phyloP scores from a whole-genome alignment of 805 yeast species.

The Pichia manshurica region DNA sequence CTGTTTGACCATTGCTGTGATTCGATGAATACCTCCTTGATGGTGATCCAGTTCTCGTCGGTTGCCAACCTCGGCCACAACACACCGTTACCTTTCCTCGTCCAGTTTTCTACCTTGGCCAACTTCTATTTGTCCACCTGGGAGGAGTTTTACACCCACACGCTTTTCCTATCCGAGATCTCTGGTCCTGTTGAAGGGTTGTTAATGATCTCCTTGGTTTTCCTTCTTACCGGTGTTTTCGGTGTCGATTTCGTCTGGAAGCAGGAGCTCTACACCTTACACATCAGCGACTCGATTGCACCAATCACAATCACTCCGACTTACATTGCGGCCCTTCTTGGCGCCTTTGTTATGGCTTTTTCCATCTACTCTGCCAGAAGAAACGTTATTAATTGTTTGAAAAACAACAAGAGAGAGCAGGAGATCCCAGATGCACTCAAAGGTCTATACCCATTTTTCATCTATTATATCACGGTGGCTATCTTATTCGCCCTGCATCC shows the following conservation, averaged over 20 bases:
- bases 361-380: conserved; percentile 64
- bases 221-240: conserved; percentile 53
- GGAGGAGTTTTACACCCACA: conserved; percentile 93
- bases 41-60: conserved; percentile 66
- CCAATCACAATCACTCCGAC: conserved; percentile 26
- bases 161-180: conserved; percentile 65
- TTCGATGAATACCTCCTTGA: conserved; percentile 66
- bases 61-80: conserved; percentile 67
- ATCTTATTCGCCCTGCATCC: conserved; percentile 47
- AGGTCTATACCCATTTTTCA: conserved; percentile 57
- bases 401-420: conserved; percentile 34
- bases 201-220: conserved; percentile 51
- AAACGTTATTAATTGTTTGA: conserved; percentile 48
- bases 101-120: conserved; percentile 69
- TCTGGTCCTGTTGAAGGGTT: conserved; percentile 98
- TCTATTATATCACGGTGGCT: conserved; percentile 45
- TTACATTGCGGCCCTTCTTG: conserved; percentile 43
- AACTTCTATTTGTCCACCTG: conserved; percentile 89
- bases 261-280: conserved; percentile 30
- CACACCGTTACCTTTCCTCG: conserved; percentile 50
- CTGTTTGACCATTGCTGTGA: conserved; percentile 84
- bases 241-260: conserved; percentile 68
- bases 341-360: conserved; percentile 51
- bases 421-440: conserved; percentile 19
- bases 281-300: conserved; percentile 21